Evolutionary conservation across 2,329 filamentous ascomycete genomes (phyloP), one percentile per base, ranked within the genome.

Genomic region (Penicillium sp.): DNA sequence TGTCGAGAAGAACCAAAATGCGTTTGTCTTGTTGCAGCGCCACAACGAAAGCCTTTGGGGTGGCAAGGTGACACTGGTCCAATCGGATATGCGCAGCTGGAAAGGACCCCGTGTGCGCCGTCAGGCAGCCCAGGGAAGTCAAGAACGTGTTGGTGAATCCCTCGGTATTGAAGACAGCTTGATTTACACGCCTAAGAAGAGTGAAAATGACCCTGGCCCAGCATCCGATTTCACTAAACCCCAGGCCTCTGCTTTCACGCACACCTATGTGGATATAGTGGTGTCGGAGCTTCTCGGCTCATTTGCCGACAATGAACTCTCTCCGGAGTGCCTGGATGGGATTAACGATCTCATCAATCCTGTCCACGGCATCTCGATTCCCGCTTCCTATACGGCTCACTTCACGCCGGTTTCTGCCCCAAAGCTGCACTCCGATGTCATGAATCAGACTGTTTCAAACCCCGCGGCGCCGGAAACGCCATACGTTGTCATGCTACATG

Each of bases 1-100:
- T 0, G 84, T 99, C 3, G 94, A 99, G 74, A 99, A 99, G 80
- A 99, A 99, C 72, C 94, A 90, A 4, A 97, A 99, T 66, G 94
- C 94, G 0, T 97, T 92, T 68, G 92, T 99, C 6, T 86, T 96
- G 59, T 82, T 99, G 2, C 85, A 96, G 55, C 82, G 89, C 22
- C 90, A 95, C 67, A 97, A 97, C 66, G 80, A 86, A 57, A 83
- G 81, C 16, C 80, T 85, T n/a, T 99, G 94, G 94, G 81, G 78
- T 51, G 84, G 86, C 20, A 81, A 81, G 47, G 92, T 96, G 18
- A 92, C 86, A 1, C 83, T 99, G 28, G 87, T 97, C 58, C 95
- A 96, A 74, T 95, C 91, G 0, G 94, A 99, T 69, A 99, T 99
- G 94, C 86, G 94, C 44, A 87, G 87, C 53, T 99, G 95, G 95